Conservation (phyloP, 306 rosid genomes). For the Gillenia trifoliata region DNA sequence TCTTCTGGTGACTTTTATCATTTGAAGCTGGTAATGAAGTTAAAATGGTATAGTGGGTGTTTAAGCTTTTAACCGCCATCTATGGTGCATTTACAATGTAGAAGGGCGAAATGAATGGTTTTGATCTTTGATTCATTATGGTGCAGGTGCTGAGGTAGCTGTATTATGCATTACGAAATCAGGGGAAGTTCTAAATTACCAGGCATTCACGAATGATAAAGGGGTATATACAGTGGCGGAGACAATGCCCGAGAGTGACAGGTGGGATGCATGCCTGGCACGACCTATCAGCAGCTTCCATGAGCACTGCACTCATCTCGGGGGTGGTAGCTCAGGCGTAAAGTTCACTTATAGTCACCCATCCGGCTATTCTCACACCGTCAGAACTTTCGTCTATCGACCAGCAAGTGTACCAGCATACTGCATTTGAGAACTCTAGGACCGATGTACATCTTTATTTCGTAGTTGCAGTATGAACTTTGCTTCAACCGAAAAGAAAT, state of each 20-base stretch:
- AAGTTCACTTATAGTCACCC: constrained; percentile 82
- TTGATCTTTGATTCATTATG: neutral
- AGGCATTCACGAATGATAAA: constrained; percentile 75
- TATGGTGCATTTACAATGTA: neutral
- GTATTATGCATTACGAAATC: constrained; percentile 92
- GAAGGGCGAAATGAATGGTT: neutral
- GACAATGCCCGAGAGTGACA: constrained; percentile 89
- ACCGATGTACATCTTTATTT: constrained; percentile 2
- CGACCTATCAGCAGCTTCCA: constrained; percentile 95
- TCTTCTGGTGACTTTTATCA: neutral
- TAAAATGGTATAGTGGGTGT: neutral
- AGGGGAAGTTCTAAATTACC: constrained; percentile 85
- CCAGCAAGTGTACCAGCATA: constrained; percentile 55
- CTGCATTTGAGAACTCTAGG: constrained; percentile 55
- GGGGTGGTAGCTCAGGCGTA: constrained; percentile 61
- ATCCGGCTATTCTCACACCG: constrained; percentile 70
- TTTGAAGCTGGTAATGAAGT: neutral
- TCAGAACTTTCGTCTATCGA: constrained; percentile 67
- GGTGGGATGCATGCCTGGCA: constrained; percentile 95
- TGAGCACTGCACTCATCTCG: constrained; percentile 68
- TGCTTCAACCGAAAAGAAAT: neutral
- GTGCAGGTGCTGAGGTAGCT: constrained; percentile 92
- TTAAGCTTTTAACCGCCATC: neutral
- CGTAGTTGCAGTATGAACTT: constrained; percentile 1
- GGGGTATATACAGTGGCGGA: constrained; percentile 87